phyloP scores from a whole-genome alignment of 441 rosid genomes.

The Adansonia grandidieri region DNA sequence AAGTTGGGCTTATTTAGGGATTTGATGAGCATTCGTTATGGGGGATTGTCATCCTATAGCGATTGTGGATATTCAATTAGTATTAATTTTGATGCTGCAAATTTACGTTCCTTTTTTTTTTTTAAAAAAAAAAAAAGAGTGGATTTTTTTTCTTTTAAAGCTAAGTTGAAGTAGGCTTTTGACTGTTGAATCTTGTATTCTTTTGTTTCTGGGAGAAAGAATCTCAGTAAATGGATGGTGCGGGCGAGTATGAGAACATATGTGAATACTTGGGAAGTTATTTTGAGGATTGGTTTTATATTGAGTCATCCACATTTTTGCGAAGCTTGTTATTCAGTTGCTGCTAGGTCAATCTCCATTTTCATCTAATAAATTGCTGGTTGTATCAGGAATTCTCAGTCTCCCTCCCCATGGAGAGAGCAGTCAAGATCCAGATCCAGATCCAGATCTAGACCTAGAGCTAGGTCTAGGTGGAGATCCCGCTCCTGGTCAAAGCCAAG shows the following conservation, averaged over 20 bases:
- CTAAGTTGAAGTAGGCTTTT: neutral
- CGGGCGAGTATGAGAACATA: neutral
- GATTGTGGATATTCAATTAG: neutral
- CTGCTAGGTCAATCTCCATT: slow-evolving; percentile 14
- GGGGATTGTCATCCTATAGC: neutral
- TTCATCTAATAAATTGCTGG: slow-evolving; percentile 13
- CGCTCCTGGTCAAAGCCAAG: slow-evolving; percentile 57
- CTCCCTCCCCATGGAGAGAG: slow-evolving; percentile 77
- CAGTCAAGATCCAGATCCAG: slow-evolving; percentile 48
- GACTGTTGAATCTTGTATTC: neutral
- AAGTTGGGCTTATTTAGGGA: slow-evolving; percentile 11
- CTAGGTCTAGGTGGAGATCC: slow-evolving; percentile 52
- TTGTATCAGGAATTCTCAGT: slow-evolving; percentile 57
- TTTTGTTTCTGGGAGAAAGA: neutral
- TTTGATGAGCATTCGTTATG: neutral
- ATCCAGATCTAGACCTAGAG: slow-evolving; percentile 44
- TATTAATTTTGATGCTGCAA: neutral
- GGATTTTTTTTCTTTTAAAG: neutral
- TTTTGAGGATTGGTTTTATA: neutral
- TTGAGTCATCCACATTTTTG: neutral
- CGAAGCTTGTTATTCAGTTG: neutral
- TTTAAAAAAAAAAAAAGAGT: no score
- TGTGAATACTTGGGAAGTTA: neutral
- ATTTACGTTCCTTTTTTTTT: neutral
- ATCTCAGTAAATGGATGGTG: neutral